Evolutionary conservation across 2,329 filamentous ascomycete genomes (phyloP).

Genomic region (Botrytis elliptica): DNA sequence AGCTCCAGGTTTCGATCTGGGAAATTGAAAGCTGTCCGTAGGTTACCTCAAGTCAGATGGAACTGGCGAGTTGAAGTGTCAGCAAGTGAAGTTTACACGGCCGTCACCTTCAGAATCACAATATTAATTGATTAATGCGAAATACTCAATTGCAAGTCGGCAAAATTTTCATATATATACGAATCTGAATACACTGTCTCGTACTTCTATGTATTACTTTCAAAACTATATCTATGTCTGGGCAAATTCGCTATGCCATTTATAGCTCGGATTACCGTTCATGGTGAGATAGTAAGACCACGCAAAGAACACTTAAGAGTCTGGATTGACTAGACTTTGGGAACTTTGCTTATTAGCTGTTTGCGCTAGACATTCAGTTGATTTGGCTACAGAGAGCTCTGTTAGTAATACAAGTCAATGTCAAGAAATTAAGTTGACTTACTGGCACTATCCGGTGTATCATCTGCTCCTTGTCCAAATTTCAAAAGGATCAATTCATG

Average conservation of each 20-base stretch:
- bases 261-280: neutral
- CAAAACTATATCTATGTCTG: neutral
- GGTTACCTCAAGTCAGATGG: neutral
- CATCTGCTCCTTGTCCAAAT: no score
- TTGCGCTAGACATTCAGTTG: neutral
- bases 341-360: neutral
- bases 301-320: neutral
- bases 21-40: neutral
- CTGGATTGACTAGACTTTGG: neutral
- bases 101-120: neutral
- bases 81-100: neutral
- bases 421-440: no score
- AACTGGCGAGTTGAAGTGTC: accelerated
- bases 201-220: no score
- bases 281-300: neutral
- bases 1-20: neutral
- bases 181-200: neutral
- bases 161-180: neutral
- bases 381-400: no score
- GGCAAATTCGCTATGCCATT: neutral
- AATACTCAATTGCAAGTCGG: no score
- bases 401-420: no score
- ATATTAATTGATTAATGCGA: neutral
- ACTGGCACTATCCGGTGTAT: no score
- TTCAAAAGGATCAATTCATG: no score